A percentile compares a stretch with the other conserved stretches of the same genome.
Conservation (phyloP, 164 flowering plant species). For the Aristolochia fimbriata region DNA sequence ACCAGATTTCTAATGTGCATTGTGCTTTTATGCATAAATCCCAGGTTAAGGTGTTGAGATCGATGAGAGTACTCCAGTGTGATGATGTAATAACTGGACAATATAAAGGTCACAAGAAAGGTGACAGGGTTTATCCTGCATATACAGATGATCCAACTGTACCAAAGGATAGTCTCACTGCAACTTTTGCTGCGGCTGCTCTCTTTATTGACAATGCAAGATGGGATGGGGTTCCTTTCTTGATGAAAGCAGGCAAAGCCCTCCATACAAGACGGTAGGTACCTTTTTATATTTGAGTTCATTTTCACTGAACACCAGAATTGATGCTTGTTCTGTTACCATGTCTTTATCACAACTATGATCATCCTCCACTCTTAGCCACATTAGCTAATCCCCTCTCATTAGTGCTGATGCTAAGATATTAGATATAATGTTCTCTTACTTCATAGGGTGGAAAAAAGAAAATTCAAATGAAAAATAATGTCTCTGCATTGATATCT, state of each 20-base stretch:
- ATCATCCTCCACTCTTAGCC: too few species aligned
- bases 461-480: too few species aligned
- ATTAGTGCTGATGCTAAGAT: too few species aligned
- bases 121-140: constrained; percentile 40
- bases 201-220: constrained; percentile 74
- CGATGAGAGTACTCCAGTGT: constrained; percentile 54
- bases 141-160: constrained; percentile 70
- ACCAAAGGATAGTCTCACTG: constrained; percentile 54
- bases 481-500: too few species aligned
- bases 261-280: constrained; percentile 44
- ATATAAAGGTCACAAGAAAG: constrained; percentile 57
- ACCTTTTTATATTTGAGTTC: too few species aligned
- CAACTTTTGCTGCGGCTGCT: constrained; percentile 84
- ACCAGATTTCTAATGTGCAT: too few species aligned
- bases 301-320: too few species aligned
- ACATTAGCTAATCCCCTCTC: too few species aligned
- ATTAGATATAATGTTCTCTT: too few species aligned
- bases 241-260: constrained; percentile 89
- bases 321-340: too few species aligned
- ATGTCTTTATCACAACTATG: too few species aligned
- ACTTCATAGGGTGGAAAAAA: too few species aligned
- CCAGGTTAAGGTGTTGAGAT: constrained; percentile 75
- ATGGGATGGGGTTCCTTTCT: constrained; percentile 95
- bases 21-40: neutral
- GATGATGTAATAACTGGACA: constrained; percentile 65